These are phyloP conservation scores for Haplographium delicatum DNA, from an alignment of 495 filamentous ascomycete genomes.

Conservation along the genomic window DNA sequence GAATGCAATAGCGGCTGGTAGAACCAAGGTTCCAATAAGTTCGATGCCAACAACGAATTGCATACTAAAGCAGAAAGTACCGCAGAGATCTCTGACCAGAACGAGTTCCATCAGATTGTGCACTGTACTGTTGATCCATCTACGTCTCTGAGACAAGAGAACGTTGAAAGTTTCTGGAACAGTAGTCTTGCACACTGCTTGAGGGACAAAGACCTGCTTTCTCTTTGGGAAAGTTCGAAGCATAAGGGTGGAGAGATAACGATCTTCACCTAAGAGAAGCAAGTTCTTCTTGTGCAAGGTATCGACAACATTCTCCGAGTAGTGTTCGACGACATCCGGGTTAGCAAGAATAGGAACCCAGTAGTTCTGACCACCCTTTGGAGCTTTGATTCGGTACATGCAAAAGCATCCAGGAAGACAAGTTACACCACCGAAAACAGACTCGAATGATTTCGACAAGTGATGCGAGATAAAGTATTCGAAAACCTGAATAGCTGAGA, in stretches of 20 bases:
- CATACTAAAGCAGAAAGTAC: conserved; percentile 99
- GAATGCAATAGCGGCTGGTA: conserved; percentile 94
- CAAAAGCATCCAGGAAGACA: conserved; percentile 99
- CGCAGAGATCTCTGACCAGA: conserved; percentile 91
- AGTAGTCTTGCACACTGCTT: conserved; percentile 97
- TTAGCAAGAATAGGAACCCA: conserved; percentile 99
- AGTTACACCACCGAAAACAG: conserved; percentile 97
- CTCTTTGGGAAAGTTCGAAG: conserved; percentile 98
- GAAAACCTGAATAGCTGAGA: conserved; percentile 99
- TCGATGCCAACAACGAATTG: conserved; percentile 98
- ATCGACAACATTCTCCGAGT: conserved; percentile 99
- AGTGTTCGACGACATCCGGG: conserved; percentile 97
- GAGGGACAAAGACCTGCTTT: conserved; percentile 97
- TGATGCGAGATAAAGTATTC: conserved; percentile 99
- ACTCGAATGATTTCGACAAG: conserved; percentile 90
- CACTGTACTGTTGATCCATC: conserved; percentile 99
- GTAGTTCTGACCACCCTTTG: conserved; percentile 97
- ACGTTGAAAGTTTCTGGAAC: conserved; percentile 93
- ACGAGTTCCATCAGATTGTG: conserved; percentile 98
- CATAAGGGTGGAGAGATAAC: conserved; percentile 96
- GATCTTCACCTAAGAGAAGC: conserved; percentile 91
- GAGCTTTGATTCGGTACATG: conserved; percentile 99
- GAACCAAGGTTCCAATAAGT: conserved; percentile 86
- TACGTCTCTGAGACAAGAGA: conserved; percentile 84
- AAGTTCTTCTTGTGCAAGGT: conserved; percentile 98